Base-by-base conservation (phyloP, 1,284 basidiomycete species). In the Cryptococcus sp. region DNA sequence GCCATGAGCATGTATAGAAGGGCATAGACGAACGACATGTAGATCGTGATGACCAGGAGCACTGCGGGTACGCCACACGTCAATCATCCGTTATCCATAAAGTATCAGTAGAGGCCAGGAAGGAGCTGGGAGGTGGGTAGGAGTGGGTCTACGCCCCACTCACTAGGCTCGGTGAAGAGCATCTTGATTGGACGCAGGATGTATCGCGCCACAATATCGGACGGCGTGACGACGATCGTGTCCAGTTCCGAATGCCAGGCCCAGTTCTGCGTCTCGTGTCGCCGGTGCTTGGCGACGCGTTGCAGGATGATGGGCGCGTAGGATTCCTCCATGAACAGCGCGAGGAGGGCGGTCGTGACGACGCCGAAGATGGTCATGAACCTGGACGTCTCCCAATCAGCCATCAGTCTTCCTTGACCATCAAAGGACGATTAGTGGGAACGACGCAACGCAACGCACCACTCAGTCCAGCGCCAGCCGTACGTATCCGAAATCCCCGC, bases 1-100 rank as follows among this genome's bases (percentile, higher is more conserved):
- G 62, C 53, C 62, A 65, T 65, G 49, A 67, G 62, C 60, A 67
- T 67, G 62, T 67, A 67, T 20, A 67, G 62, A 22, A 67, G 62
- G 8, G 58, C 56, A 50, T 67, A 67, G 20, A 65, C 65, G 15
- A 67, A 67, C 27, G 54, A 54, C 62, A 67, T 67, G 61, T 65
- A 67, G 42, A 62, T 47, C 17, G 59, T 62, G 49, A 65, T 53
- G 19, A 62, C 65, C 42, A 62, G 50, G 7, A 67, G 65, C 54
- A 67, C 53, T 55, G 46, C 38, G 25, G 13, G 1, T 19, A 40
- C 19, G 20, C 31, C 16, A 31, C 11, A 45, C 16, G 38, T n/a
- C 17, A 39, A 16, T 11, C 23, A 17, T 44, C 41, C 20, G 16
- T 20, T 20, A 44, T 44, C 20, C 16, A 17, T 20, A 44, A 20